Evolutionary conservation across 2,329 filamentous ascomycete species (phyloP).

Genomic region (Aspergillus awamori): DNA sequence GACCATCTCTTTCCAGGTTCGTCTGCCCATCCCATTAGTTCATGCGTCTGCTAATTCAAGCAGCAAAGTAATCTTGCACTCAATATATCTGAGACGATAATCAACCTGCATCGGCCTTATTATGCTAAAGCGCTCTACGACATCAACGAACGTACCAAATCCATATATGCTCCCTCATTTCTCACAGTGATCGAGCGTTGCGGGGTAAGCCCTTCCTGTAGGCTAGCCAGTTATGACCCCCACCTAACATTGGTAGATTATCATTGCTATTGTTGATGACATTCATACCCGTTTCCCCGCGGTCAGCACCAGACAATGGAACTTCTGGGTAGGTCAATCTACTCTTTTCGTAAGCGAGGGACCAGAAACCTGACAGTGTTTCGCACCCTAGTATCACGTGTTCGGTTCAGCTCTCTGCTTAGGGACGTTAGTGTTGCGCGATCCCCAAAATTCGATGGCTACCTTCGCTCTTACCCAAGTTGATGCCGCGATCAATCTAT

Average conservation of each 20-base stretch:
- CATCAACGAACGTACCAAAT: constrained; percentile 1
- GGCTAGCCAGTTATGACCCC: not conserved
- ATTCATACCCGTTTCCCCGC: constrained; percentile 2
- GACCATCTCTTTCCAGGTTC: constrained; percentile 7
- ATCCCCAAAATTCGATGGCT: not conserved
- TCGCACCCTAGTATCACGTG: not conserved
- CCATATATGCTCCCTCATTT: constrained; percentile 1
- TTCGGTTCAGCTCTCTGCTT: constrained; percentile 4
- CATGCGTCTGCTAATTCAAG: not conserved
- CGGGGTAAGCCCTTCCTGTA: not conserved
- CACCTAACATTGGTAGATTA: not conserved
- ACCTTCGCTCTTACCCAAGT: not conserved
- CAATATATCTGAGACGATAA: constrained; percentile 5
- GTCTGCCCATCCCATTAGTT: not conserved
- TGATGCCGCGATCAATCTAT: constrained; percentile 6
- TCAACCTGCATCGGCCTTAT: constrained; percentile 5
- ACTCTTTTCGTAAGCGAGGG: rapidly evolving
- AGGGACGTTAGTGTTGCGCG: constrained; percentile 3
- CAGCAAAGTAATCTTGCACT: constrained; percentile 7
- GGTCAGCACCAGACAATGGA: constrained; percentile 8
- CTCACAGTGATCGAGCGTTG: constrained; percentile 5
- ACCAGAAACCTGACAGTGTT: not conserved
- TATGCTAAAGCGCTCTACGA: constrained; percentile 6
- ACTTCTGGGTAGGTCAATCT: not conserved
- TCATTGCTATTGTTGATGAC: constrained; percentile 6